A percentile compares a stretch with the other conserved stretches of the same genome.
These are phyloP conservation scores for Grammothele lineata DNA, from an alignment of 768 basidiomycete genomes.

Conservation along the genomic window DNA sequence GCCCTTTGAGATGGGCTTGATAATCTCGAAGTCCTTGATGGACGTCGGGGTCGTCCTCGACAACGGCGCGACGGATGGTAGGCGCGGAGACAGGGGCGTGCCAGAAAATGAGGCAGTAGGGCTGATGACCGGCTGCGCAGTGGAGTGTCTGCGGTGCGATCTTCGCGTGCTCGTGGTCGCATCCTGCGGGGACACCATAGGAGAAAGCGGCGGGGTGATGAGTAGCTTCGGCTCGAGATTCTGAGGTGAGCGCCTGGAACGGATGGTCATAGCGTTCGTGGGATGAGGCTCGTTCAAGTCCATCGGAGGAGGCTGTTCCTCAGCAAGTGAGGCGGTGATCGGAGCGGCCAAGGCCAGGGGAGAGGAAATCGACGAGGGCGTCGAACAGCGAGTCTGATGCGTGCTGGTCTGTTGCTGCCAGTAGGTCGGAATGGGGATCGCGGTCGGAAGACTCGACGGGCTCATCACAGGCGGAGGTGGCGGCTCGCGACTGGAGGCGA, in stretches of 20 bases:
- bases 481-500: conserved; percentile 12
- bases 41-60: conserved; percentile 82
- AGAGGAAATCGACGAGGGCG: conserved; percentile 84
- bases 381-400: conserved; percentile 77
- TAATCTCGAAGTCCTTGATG: conserved; percentile 98
- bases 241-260: conserved; percentile 61
- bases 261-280: conserved; percentile 39
- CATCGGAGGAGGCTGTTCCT: conserved; percentile 61
- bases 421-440: conserved; percentile 29
- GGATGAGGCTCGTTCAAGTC: conserved; percentile 49
- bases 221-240: conserved; percentile 64
- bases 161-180: conserved; percentile 42
- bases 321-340: conserved; percentile 64
- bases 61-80: conserved; percentile 72
- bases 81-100: conserved; percentile 80
- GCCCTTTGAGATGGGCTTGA: conserved; percentile 98
- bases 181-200: conserved; percentile 52
- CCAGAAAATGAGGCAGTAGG: conserved; percentile 38
- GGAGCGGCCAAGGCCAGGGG: conserved; percentile 83
- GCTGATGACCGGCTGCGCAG: conserved; percentile 50
- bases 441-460: conserved; percentile 20
- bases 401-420: conserved; percentile 36
- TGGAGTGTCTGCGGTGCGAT: conserved; percentile 51
- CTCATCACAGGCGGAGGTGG: conserved; percentile 11
- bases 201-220: conserved; percentile 73